phyloP scores from a whole-genome alignment of 1,284 basidiomycete species.

The Neonothopanus nambi region DNA sequence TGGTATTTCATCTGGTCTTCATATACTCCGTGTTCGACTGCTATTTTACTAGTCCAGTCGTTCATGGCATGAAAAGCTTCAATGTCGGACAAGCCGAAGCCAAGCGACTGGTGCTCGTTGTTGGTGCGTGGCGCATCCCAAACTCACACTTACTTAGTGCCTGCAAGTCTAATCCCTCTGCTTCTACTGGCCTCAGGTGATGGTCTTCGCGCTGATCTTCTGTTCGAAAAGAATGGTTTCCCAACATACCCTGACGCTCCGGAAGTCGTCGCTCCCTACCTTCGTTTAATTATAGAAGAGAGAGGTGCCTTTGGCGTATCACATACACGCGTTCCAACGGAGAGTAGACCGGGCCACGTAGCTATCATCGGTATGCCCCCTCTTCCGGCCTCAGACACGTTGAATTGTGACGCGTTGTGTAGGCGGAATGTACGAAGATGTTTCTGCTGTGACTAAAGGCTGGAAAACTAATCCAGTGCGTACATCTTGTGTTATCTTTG shows the following conservation, averaged over 20 bases:
- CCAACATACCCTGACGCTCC: conserved; percentile 51
- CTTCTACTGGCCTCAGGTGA: conserved; percentile 51
- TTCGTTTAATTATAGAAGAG: conserved; percentile 65
- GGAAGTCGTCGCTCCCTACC: conserved; percentile 73
- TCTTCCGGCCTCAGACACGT: not conserved
- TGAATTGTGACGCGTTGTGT: conserved; percentile 31
- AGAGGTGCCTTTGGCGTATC: conserved; percentile 83
- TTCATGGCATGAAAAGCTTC: conserved; percentile 69
- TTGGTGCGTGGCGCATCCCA: conserved; percentile 50
- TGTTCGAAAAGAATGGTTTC: conserved; percentile 70
- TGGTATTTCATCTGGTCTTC: conserved; percentile 75
- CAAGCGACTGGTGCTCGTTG: conserved; percentile 78
- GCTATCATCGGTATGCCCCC: conserved; percentile 71
- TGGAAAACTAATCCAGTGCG: conserved; percentile 81
- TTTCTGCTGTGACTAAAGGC: conserved; percentile 88
- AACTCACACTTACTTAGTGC: not conserved
- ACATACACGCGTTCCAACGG: conserved; percentile 88
- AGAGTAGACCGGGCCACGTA: conserved; percentile 87
- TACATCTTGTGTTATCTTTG: no score
- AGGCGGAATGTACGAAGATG: conserved; percentile 88
- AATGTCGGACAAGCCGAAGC: conserved; percentile 44
- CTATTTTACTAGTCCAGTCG: conserved; percentile 83
- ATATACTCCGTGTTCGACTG: conserved; percentile 85
- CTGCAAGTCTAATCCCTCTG: not conserved
- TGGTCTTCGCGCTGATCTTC: conserved; percentile 81